phyloP scores from a whole-genome alignment of 2,329 filamentous ascomycete genomes.

The Penicillium sp. region DNA sequence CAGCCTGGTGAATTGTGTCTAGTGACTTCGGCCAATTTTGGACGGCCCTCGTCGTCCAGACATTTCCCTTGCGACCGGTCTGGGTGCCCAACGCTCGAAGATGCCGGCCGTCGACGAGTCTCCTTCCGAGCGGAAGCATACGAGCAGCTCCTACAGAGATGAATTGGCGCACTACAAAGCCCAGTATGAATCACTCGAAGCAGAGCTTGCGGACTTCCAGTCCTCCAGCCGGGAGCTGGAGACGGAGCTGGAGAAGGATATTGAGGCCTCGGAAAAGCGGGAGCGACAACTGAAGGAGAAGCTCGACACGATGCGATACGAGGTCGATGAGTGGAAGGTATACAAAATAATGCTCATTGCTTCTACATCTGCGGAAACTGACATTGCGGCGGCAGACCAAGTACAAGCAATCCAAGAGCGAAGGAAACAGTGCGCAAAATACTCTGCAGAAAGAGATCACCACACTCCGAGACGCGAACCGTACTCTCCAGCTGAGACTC shows the following conservation, averaged over 20 bases:
- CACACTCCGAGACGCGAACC: slow-evolving; percentile 78
- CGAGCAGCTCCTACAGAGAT: slow-evolving; percentile 59
- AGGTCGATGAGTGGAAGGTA: slow-evolving; percentile 99
- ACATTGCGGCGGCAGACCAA: slow-evolving; percentile 66
- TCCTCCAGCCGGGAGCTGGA: slow-evolving; percentile 92
- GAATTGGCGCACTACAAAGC: slow-evolving; percentile 92
- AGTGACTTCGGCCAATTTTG: slow-evolving; percentile 5
- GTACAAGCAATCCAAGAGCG: slow-evolving; percentile 90
- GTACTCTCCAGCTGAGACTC: slow-evolving; percentile 77
- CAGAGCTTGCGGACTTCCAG: slow-evolving; percentile 91
- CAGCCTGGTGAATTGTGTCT: slow-evolving; percentile 4
- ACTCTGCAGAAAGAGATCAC: slow-evolving; percentile 95
- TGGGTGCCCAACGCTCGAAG: slow-evolving; percentile 29
- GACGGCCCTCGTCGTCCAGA: slow-evolving; percentile 12
- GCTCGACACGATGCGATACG: slow-evolving; percentile 79
- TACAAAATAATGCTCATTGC: slow-evolving; percentile 42
- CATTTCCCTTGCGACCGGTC: slow-evolving; percentile 18
- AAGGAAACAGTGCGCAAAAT: slow-evolving; percentile 82
- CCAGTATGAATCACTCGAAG: slow-evolving; percentile 90
- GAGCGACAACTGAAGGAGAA: slow-evolving; percentile 85
- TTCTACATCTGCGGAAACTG: slow-evolving; percentile 1
- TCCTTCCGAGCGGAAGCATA: slow-evolving; percentile 41
- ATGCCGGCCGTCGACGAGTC: slow-evolving; percentile 42
- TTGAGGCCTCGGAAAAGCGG: slow-evolving; percentile 91
- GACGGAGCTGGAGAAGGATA: slow-evolving; percentile 90